A percentile compares a stretch with the other conserved stretches of the same genome.
These are phyloP conservation scores for Phalaenopsis equestris DNA, from an alignment of 106 monocot species.

Conservation along the genomic window DNA sequence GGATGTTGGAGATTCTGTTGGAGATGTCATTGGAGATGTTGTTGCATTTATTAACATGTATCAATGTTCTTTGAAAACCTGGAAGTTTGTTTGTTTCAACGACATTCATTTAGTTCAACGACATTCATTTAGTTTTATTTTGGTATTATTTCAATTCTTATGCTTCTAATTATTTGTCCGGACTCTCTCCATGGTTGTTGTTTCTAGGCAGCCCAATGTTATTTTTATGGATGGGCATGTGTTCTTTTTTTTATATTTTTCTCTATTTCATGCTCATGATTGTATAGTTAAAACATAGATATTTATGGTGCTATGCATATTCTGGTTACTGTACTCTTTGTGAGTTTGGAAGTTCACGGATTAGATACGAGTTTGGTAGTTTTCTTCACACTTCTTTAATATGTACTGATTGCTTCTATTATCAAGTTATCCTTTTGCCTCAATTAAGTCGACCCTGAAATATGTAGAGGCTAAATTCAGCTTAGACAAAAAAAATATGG, in stretches of 20 bases:
- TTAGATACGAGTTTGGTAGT: background rate
- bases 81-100: too few relatives aligned
- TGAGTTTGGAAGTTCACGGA: background rate
- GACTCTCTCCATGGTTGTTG: slow-evolving; percentile 87
- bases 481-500: background rate
- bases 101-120: too few relatives aligned
- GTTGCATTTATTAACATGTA: too few relatives aligned
- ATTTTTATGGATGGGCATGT: slow-evolving; percentile 95
- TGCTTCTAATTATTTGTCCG: too few relatives aligned
- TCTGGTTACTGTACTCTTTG: background rate
- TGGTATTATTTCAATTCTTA: too few relatives aligned
- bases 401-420: background rate
- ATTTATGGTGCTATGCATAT: background rate
- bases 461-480: background rate
- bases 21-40: too few relatives aligned
- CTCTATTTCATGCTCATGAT: background rate
- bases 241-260: background rate
- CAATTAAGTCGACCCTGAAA: background rate
- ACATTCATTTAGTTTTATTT: too few relatives aligned
- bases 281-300: background rate
- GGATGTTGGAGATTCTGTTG: too few relatives aligned
- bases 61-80: too few relatives aligned
- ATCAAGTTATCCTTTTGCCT: background rate
- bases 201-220: slow-evolving; percentile 82
- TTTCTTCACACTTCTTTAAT: background rate